Evolutionary conservation across 2,329 filamentous ascomycete genomes (phyloP), one percentile per base, ranked within the genome.

Genomic region (Beauveria sp.): DNA sequence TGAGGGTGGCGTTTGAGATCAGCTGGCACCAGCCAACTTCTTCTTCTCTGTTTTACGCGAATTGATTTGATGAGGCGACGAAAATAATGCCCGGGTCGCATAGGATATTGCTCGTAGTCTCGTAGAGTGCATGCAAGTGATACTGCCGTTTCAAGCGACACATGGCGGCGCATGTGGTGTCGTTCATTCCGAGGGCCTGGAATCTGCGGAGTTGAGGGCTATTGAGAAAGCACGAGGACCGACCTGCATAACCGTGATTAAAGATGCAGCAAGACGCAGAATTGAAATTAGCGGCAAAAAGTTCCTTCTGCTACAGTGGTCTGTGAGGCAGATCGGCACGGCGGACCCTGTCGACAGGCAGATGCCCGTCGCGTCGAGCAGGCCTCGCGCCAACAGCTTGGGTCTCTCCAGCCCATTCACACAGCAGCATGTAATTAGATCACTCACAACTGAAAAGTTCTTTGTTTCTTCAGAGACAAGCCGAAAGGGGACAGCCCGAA

Each of bases 181-280:
- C 50, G 58, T 60, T 60, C 58, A 55, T 60, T 49, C 51, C 58
- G 42, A 60, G 50, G 50, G 58, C 12, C 58, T 54, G 42, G 50
- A 54, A 42, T 55, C 42, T 55, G 56, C 47, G 24, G 28, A 45
- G 20, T 49, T 49, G 26, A 22, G 58, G 49, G 49, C 24, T 38
- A 38, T 28, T 40, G 42, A 56, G 26, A 46, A 56, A 49, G 20
- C 16, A 30, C 16, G 16, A 24, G 38, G 40, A 2, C 38, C 52
- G 38, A 26, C 26, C 5, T 56, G 42, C 40, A 42, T 42, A 24
- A 30, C 24, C 3, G 18, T 18, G n/a, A 43, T 30, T 55, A 18
- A 2, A 45, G 40, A 46, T 56, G 30, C 53, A 38, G 30, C 5
- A 28, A 28, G 26, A 28, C 26, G 26, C 26, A 28, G 34, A 14